These are phyloP conservation scores for Trichosporon sp. DNA, from an alignment of 1,284 basidiomycete genomes.

Conservation along the genomic window DNA sequence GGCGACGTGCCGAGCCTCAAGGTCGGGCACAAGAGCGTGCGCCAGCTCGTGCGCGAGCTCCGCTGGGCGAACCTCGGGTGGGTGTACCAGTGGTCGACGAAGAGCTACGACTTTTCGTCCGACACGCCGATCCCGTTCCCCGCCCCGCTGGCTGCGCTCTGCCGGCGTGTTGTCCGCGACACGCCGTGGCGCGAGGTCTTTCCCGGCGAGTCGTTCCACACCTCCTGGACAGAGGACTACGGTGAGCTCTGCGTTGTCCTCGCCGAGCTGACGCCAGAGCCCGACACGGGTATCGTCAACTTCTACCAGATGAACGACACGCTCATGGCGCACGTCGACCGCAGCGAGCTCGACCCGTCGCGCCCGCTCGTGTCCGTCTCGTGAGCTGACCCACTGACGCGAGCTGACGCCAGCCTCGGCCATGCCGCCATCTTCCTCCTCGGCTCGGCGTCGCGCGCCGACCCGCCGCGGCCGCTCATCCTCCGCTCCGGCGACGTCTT, in stretches of 20 bases:
- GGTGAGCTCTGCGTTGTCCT: constrained; percentile 51
- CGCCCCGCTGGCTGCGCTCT: constrained; percentile 57
- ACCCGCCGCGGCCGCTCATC: constrained; percentile 70
- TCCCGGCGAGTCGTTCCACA: constrained; percentile 30
- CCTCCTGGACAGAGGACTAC: constrained; percentile 67
- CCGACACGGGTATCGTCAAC: constrained; percentile 90
- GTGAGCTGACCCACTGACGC: constrained; percentile 52
- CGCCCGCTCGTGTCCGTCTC: constrained; percentile 83
- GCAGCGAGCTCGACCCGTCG: constrained; percentile 70
- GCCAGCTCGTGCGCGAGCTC: constrained; percentile 62
- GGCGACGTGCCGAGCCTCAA: constrained; percentile 30
- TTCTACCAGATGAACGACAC: constrained; percentile 81
- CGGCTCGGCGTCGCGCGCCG: constrained; percentile 71
- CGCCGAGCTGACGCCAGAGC: constrained; percentile 36
- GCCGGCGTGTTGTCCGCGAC: constrained; percentile 58
- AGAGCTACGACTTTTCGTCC: constrained; percentile 75
- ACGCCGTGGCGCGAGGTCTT: constrained; percentile 70
- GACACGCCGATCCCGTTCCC: constrained; percentile 61
- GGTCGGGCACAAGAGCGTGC: constrained; percentile 62
- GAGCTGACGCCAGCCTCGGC: constrained; percentile 61
- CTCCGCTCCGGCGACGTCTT: constrained; percentile 81
- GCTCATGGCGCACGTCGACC: constrained; percentile 88
- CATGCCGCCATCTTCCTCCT: constrained; percentile 81
- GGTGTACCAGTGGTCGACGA: constrained; percentile 87
- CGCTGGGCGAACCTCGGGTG: constrained; percentile 91